Evolutionary conservation across 2,329 filamentous ascomycete genomes (phyloP), one percentile per base, ranked within the genome.

Genomic region (Alternaria brassicae): DNA sequence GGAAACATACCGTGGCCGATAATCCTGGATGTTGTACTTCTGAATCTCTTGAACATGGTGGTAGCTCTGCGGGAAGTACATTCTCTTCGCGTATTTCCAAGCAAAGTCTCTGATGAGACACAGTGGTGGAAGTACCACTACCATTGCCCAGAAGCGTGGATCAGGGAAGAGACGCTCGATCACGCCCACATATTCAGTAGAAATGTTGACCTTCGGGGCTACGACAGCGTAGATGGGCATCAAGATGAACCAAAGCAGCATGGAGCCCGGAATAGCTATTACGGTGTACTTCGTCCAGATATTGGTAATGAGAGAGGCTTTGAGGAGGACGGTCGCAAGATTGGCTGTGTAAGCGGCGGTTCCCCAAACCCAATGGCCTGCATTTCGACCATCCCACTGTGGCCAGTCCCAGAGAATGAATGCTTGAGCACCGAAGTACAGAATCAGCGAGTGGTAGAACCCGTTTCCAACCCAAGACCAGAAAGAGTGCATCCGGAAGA

Each of bases 1-100:
- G 27, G n/a, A 21, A 9, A 83, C 85, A 69, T 86, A 93, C 91
- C 95, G 89, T 62, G 95, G 95, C 74, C 95, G 86, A 80, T 99
- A 99, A 81, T 99, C 95, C 81, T 99, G 95, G 61, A 99, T 97
- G 72, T 99, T 99, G 82, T 98, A 99, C 81, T 99, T 99, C 79
- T 99, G 95, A 70, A 99, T 99, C 82, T 99, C 95, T 80, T 99
- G 95, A 65, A 99, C 95, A 78, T 99, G 95, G 72, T 99, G 95
- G 74, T 99, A 99, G 41, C 92, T 89, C 80, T 97, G 91, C 21
- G 95, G 95, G 69, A 89, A 90, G 81, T 98, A 99, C 93, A 99
- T 97, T 66, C 95, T 87, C 84, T 97, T 97, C 62, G 88, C 89
- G 71, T 98, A 99, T 83, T 99, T 99, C 93, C 94, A 99, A 3